Percentiles rank a stretch among this genome's conserved stretches.
phyloP scores from a whole-genome alignment of 768 basidiomycete species.

The Termitomyces sp. region DNA sequence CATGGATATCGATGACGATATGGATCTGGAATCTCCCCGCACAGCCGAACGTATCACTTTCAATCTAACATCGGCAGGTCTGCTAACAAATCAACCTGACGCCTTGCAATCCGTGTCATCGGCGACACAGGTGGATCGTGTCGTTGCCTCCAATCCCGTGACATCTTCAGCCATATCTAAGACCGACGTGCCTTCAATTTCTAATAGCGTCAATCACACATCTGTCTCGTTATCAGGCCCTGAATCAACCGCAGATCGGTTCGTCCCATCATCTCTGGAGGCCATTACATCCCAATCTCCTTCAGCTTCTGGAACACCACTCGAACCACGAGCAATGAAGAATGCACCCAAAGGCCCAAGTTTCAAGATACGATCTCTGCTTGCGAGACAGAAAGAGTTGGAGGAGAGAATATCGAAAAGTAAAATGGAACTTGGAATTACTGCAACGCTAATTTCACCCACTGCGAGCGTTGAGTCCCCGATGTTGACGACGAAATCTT shows the following conservation, averaged over 20 bases:
- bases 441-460: background rate
- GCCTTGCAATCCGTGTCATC: background rate
- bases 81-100: background rate
- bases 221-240: background rate
- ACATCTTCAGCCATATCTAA: background rate
- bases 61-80: background rate
- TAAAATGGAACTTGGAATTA: slow-evolving; percentile 27
- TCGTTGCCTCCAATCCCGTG: background rate
- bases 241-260: background rate
- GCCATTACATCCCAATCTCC: background rate
- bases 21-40: slow-evolving; percentile 24
- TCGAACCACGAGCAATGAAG: slow-evolving; percentile 34
- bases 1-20: slow-evolving; percentile 22
- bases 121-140: background rate
- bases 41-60: slow-evolving; percentile 1
- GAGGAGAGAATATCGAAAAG: slow-evolving; percentile 35
- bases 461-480: background rate
- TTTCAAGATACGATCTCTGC: slow-evolving; percentile 29
- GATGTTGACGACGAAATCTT: background rate
- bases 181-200: background rate
- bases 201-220: background rate
- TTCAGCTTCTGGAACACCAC: slow-evolving; percentile 16
- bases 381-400: slow-evolving; percentile 38
- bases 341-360: slow-evolving; percentile 31
- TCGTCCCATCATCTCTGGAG: background rate